Evolutionary conservation across 129 eudicot species (phyloP).

Genomic region (sunflower (Helianthus annuus)): HanXRQr2.0-SUNRISE NC_035448.2:187872529-187873028

Average conservation of each 20-base stretch:
- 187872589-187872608: no score
- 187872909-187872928: constrained; percentile 15
- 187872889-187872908: constrained; percentile 15
- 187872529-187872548: no score
- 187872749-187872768: constrained; percentile 29
- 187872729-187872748: constrained; percentile 15
- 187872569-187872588: no score
- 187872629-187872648: no score
- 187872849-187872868: constrained; percentile 19
- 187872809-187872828: constrained; percentile 34
- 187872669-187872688: background rate
- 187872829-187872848: constrained; percentile 33
- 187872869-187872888: background rate
- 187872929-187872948: constrained; percentile 31
- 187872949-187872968: constrained; percentile 19
- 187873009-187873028: constrained; percentile 56
- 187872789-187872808: constrained; percentile 23
- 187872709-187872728: constrained; percentile 3
- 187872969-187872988: constrained; percentile 45
- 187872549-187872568: no score
- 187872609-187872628: no score
- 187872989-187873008: constrained; percentile 76
- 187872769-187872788: constrained; percentile 44
- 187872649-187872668: no score
- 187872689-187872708: background rate